Evolutionary conservation across 352 stramenopile species (phyloP).

Genomic region (Globisporangium barbulae): DNA sequence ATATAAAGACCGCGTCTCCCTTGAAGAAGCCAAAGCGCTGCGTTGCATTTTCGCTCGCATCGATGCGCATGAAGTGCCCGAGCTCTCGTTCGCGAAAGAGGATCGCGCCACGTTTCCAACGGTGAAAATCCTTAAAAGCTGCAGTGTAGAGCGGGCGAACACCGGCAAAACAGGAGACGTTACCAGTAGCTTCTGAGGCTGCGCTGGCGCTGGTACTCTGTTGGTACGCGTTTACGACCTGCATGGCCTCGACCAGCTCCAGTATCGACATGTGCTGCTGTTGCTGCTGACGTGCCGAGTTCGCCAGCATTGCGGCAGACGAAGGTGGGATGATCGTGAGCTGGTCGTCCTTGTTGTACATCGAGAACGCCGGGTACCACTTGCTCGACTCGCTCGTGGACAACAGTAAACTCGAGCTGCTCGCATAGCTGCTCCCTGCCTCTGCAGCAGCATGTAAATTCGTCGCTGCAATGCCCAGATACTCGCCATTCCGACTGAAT

Average conservation of each 20-base stretch:
- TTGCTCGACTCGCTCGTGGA: slow-evolving; percentile 30
- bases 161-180: too few relatives aligned
- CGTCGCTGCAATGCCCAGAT: slow-evolving; percentile 79
- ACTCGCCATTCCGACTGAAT: slow-evolving; percentile 86
- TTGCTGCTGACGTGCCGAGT: slow-evolving; percentile 5
- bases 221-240: slow-evolving; percentile 26
- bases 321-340: slow-evolving; percentile 63
- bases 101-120: slow-evolving; percentile 25
- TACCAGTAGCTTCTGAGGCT: too few relatives aligned
- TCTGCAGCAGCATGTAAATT: slow-evolving; percentile 37
- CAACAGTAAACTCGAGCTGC: background rate
- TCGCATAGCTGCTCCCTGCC: slow-evolving; percentile 5
- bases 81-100: slow-evolving; percentile 34
- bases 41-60: slow-evolving; percentile 23
- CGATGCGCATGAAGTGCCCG: slow-evolving; percentile 32
- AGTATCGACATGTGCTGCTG: slow-evolving; percentile 41
- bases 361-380: slow-evolving; percentile 86
- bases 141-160: slow-evolving; percentile 20
- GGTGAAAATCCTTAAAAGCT: slow-evolving; percentile 25
- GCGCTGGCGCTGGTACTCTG: background rate
- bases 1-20: slow-evolving; percentile 60
- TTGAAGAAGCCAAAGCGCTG: slow-evolving; percentile 36
- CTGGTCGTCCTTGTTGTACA: slow-evolving; percentile 92
- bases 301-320: slow-evolving; percentile 3
- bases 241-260: slow-evolving; percentile 29